Conservation (phyloP, 441 rosid genomes). For the Biscutella laevigata region DNA sequence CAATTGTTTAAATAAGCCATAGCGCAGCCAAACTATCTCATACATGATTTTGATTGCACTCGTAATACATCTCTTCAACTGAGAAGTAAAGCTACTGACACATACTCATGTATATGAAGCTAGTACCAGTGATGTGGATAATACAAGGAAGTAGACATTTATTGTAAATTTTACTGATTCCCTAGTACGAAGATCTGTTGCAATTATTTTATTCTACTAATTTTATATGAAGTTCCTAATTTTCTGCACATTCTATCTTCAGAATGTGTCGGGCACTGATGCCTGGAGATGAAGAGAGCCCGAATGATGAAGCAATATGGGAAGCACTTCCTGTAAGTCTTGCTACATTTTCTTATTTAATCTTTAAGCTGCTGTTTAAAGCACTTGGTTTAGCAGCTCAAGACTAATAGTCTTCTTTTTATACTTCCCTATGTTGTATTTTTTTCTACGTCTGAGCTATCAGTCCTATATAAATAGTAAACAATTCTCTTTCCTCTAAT, state of each 20-base stretch:
- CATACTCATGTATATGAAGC: background rate
- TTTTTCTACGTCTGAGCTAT: background rate
- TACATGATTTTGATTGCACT: background rate
- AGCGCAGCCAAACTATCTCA: background rate
- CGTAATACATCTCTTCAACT: background rate
- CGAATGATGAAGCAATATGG: conserved; percentile 92
- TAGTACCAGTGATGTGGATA: background rate
- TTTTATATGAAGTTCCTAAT: background rate
- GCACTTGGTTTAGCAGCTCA: conserved; percentile 1
- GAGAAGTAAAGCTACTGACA: background rate
- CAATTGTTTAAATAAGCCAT: background rate
- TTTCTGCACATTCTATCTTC: conserved; percentile 13
- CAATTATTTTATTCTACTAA: background rate
- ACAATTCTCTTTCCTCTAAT: background rate
- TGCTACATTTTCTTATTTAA: conserved; percentile 4
- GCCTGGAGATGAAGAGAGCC: conserved; percentile 92
- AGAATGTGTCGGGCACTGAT: conserved; percentile 96
- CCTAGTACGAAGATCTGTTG: background rate
- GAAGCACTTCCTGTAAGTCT: conserved; percentile 90
- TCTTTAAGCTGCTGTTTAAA: background rate
- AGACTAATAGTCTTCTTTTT: background rate
- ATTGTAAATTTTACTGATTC: background rate
- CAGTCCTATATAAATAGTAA: background rate
- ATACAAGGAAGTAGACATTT: background rate
- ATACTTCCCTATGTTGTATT: conserved; percentile 6